These are phyloP conservation scores for Aspergillus sp. DNA, from an alignment of 2,329 filamentous ascomycete species.

Conservation along the genomic window DNA sequence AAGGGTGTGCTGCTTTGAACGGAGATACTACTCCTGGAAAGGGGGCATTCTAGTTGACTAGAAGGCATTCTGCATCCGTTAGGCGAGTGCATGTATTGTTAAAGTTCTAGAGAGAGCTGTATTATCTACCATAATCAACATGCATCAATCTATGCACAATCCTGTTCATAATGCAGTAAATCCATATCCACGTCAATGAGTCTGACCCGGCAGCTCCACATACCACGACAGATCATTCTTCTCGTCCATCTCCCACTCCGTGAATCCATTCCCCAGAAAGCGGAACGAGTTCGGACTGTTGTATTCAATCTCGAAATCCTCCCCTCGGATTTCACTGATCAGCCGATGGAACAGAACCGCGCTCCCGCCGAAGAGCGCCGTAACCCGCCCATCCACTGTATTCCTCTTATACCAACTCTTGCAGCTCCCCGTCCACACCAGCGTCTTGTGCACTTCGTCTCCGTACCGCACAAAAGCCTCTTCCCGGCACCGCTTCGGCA, in stretches of 20 bases:
- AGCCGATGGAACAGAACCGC: conserved; percentile 37
- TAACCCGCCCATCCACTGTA: conserved; percentile 42
- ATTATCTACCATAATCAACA: no score
- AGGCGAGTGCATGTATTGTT: no score
- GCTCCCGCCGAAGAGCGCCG: conserved; percentile 47
- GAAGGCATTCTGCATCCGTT: no score
- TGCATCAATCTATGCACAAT: no score
- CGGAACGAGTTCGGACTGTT: conserved; percentile 43
- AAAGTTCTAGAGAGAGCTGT: no score
- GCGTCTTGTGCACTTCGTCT: conserved; percentile 46
- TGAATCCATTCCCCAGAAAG: conserved; percentile 51
- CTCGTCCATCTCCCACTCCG: conserved; percentile 26
- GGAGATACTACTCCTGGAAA: conserved; percentile 18
- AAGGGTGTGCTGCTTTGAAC: conserved; percentile 18
- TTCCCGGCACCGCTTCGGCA: conserved; percentile 44
- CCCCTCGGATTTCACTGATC: conserved; percentile 40
- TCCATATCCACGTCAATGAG: neutral
- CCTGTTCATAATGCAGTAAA: no score
- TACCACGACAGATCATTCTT: conserved; percentile 27
- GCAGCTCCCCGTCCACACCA: conserved; percentile 35
- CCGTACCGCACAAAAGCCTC: conserved; percentile 49
- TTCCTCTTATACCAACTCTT: conserved; percentile 55
- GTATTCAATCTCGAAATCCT: conserved; percentile 51
- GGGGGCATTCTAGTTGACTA: conserved; percentile 21
- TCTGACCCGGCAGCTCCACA: conserved; percentile 11